Evolutionary conservation across 345 rosid species (phyloP).

Genomic region (Salix brachista): DNA sequence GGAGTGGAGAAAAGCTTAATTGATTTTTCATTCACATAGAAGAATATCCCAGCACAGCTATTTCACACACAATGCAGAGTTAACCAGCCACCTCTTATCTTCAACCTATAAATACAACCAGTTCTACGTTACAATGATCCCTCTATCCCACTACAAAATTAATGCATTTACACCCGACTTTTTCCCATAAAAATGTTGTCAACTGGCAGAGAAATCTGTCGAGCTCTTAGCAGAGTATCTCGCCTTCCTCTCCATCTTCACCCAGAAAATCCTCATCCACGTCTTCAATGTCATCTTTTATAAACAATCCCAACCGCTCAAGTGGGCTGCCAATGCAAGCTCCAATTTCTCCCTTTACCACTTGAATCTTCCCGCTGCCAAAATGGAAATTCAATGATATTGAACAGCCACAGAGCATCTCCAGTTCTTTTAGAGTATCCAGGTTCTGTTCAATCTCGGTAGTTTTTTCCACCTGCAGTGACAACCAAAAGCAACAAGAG

Average conservation of each 20-base stretch:
- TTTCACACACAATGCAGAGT: not conserved
- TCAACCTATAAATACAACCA: not conserved
- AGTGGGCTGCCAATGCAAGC: constrained; percentile 28
- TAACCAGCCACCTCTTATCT: not conserved
- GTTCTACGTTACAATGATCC: not conserved
- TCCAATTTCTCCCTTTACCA: constrained; percentile 16
- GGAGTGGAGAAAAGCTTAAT: no score
- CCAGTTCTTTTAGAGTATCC: constrained; percentile 48
- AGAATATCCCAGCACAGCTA: not conserved
- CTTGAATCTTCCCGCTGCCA: constrained; percentile 14
- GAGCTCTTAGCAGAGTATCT: constrained; percentile 33
- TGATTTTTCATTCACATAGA: not conserved
- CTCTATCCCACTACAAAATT: constrained; percentile 11
- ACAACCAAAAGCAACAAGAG: not conserved
- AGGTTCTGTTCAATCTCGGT: constrained; percentile 46
- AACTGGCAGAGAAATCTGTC: not conserved
- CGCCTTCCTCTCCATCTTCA: constrained; percentile 72
- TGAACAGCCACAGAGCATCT: constrained; percentile 45
- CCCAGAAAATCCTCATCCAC: constrained; percentile 36
- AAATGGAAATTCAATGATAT: constrained; percentile 19
- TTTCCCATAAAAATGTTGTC: not conserved
- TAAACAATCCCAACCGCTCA: constrained; percentile 56
- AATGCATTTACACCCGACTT: constrained; percentile 7
- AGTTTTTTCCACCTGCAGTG: constrained; percentile 51
- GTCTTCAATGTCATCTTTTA: constrained; percentile 42